These are phyloP conservation scores for Tieghemostelium lacteum DNA, from an alignment of 78 protist species.

Conservation along the genomic window DNA sequence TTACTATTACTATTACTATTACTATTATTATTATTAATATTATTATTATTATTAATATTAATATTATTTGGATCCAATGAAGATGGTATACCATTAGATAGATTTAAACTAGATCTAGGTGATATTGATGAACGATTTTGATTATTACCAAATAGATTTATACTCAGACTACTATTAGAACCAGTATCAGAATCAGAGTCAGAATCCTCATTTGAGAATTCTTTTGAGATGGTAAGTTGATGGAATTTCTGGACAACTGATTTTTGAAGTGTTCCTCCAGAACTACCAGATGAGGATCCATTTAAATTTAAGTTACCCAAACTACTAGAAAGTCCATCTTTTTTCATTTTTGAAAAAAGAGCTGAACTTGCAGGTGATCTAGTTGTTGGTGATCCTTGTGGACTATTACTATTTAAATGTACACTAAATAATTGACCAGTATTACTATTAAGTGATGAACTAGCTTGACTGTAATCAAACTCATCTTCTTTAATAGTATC, in stretches of 20 bases:
- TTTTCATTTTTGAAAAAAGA: neutral
- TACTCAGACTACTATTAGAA: neutral
- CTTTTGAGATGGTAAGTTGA: slow-evolving; percentile 6
- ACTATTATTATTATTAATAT: neutral
- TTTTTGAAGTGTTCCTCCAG: slow-evolving; percentile 3
- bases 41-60: slow-evolving; percentile 17
- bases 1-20: neutral
- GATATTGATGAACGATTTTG: slow-evolving; percentile 41
- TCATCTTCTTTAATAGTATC: slow-evolving; percentile 20
- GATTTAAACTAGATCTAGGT: slow-evolving; percentile 50
- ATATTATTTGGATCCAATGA: neutral
- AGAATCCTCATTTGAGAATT: slow-evolving; percentile 48
- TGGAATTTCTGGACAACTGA: slow-evolving; percentile 7
- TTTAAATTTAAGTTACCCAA: no score
- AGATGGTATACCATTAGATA: slow-evolving; percentile 23
- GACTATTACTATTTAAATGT: neutral
- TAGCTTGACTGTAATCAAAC: neutral
- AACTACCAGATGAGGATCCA: no score
- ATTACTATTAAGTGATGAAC: neutral
- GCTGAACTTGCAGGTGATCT: neutral
- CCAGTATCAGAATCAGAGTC: slow-evolving; percentile 54
- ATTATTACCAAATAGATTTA: no score
- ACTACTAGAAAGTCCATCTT: neutral
- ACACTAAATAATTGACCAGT: neutral
- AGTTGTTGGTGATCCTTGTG: neutral